Evolutionary conservation across 1,139 yeast species (phyloP).

Genomic region (Pichia sp.): DNA sequence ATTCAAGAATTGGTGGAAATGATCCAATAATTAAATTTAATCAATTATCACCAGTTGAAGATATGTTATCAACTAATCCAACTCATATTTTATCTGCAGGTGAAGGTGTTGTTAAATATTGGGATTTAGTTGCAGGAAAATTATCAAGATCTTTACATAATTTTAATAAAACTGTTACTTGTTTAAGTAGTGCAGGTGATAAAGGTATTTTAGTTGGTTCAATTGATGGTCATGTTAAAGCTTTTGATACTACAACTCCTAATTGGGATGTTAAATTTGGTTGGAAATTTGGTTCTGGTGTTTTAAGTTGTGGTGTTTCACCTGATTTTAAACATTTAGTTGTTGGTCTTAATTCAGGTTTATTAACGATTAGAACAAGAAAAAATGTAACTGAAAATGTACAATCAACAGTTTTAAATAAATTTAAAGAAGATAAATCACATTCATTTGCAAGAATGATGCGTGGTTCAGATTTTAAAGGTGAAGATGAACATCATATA

Average conservation of each 20-base stretch:
- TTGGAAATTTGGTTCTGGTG: slow-evolving; percentile 96
- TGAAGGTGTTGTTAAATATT: slow-evolving; percentile 79
- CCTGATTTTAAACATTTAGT: slow-evolving; percentile 88
- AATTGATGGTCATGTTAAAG: slow-evolving; percentile 93
- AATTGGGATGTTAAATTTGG: slow-evolving; percentile 91
- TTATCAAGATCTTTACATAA: slow-evolving; percentile 60
- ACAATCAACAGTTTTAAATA: slow-evolving; percentile 39
- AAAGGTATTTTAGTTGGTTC: slow-evolving; percentile 87
- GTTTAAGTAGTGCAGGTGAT: slow-evolving; percentile 63
- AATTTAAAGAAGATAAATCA: slow-evolving; percentile 36
- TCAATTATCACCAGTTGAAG: slow-evolving; percentile 82
- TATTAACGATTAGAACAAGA: slow-evolving; percentile 81
- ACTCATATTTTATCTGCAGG: slow-evolving; percentile 81
- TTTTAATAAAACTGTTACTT: slow-evolving; percentile 90
- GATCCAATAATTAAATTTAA: slow-evolving; percentile 43
- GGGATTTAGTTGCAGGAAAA: slow-evolving; percentile 84
- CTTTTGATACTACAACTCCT: slow-evolving; percentile 70
- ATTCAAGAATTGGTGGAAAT: slow-evolving; percentile 55
- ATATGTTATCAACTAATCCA: slow-evolving; percentile 72
- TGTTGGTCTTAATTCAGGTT: slow-evolving; percentile 89
- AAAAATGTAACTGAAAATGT: slow-evolving; percentile 45
- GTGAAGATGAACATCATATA: slow-evolving; percentile 77
- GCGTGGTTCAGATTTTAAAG: slow-evolving; percentile 86
- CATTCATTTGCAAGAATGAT: slow-evolving; percentile 63
- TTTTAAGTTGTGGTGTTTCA: slow-evolving; percentile 81